Percentiles rank a stretch among this genome's conserved stretches.
These are phyloP conservation scores for Aspergillus homomorphus DNA, from an alignment of 495 filamentous ascomycete genomes.

Conservation along the genomic window DNA sequence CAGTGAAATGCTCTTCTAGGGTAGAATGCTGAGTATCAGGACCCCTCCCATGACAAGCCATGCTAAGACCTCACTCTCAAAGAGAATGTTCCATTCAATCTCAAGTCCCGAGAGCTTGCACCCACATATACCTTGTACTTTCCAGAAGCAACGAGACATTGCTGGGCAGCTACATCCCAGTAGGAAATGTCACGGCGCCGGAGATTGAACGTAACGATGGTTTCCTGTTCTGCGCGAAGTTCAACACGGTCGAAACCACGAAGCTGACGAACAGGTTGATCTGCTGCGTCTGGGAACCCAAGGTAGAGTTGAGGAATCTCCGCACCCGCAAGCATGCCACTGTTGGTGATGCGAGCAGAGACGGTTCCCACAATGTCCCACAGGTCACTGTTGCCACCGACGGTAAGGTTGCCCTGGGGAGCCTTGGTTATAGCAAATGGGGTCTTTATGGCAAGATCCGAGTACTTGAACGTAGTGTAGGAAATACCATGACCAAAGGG, in stretches of 20 bases:
- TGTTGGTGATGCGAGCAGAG: constrained; percentile 51
- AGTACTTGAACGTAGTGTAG: constrained; percentile 62
- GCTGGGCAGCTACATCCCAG: constrained; percentile 60
- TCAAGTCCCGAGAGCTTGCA: constrained; percentile 10
- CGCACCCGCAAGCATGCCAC: constrained; percentile 45
- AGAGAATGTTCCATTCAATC: not conserved
- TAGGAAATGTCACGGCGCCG: constrained; percentile 63
- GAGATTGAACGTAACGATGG: constrained; percentile 51
- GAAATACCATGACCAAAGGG: constrained; percentile 67
- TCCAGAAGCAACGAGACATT: constrained; percentile 58
- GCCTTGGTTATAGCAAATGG: constrained; percentile 7
- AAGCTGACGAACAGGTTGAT: constrained; percentile 34
- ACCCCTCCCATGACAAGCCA: too few species aligned
- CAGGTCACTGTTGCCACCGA: constrained; percentile 56
- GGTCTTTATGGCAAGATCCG: constrained; percentile 35
- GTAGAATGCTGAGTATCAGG: too few species aligned
- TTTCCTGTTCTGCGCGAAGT: constrained; percentile 37
- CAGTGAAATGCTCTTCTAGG: not conserved
- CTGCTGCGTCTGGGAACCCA: constrained; percentile 42
- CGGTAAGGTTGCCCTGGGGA: not conserved
- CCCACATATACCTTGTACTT: constrained; percentile 55
- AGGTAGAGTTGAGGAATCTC: constrained; percentile 66
- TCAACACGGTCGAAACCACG: constrained; percentile 63
- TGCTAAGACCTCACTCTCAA: not conserved
- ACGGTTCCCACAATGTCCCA: constrained; percentile 56